Base-by-base conservation (phyloP, 208 protist species). In the Herpetomonas samuelpessoai region DNA sequence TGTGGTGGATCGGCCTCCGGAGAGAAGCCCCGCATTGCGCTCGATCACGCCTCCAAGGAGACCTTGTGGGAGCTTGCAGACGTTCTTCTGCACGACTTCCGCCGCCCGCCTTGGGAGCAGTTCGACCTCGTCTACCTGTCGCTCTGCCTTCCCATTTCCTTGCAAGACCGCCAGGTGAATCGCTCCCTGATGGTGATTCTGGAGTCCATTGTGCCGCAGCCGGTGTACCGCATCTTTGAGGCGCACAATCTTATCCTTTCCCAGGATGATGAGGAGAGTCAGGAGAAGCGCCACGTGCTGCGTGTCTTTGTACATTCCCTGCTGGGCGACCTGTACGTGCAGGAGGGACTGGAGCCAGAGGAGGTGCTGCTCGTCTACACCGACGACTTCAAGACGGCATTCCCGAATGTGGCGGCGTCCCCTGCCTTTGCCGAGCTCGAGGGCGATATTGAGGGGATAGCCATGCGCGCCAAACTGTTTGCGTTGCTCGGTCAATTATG, bases 121-220 rank as follows among this genome's bases (percentile, higher is more conserved):
- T 95, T 91, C 61, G 83, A 91, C 49, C 57, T 88, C 27, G 76
- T 91, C 41, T 95, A 92, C 71, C 25, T 45, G 7, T 84, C 88
- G 9, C 81, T 95, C 10, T 88, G 84, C 53, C 63, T 88, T n/a
- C 88, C 88, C 2, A 54, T 69, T 25, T 65, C 66, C 4, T 30
- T 48, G 28, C 30, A 61, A n/a, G 70, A 83, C 52, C 61, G 44
- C 0, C 57, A 76, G n/a, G 35, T 95, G 25, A 69, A 79, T 21
- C 82, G 85, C 0, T 58, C 59, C 22, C 75, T 95, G 2, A 63
- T 89, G 47, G 73, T 91, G 0, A 65, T 95, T 0, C 71, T 95
- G 19, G 72, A 86, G 69, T 74, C 75, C 3, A 60, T 92, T 26
- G 60, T 88, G 2, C 85, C 88, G 7, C 57, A 79, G 47, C 50